These are phyloP conservation scores for Lachnellula arida DNA, from an alignment of 2,329 filamentous ascomycete species.

Conservation along the genomic window DNA sequence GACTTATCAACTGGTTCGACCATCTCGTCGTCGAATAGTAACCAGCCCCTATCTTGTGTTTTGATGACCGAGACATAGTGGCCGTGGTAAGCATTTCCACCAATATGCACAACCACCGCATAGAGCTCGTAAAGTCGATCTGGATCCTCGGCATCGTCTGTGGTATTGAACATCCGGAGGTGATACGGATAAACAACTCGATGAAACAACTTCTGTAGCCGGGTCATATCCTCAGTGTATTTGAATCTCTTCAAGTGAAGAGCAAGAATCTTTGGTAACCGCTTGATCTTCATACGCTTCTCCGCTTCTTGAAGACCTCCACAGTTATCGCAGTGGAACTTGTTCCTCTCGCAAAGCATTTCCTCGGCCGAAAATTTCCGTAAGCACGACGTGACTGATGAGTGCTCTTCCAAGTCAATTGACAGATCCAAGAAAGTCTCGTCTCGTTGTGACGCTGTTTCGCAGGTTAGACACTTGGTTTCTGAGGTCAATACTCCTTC, in stretches of 20 bases:
- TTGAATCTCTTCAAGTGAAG: conserved; percentile 97
- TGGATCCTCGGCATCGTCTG: conserved; percentile 88
- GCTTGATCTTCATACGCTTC: conserved; percentile 99
- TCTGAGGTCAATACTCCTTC: conserved; percentile 93
- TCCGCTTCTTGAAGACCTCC: conserved; percentile 95
- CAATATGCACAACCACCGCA: conserved; percentile 95
- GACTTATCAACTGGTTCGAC: conserved; percentile 96
- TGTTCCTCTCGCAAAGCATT: conserved; percentile 97
- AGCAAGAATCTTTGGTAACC: conserved; percentile 83
- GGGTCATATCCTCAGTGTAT: conserved; percentile 92
- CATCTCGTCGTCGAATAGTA: conserved; percentile 97
- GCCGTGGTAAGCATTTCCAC: conserved; percentile 92
- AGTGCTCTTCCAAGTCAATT: conserved; percentile 91
- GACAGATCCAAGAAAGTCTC: conserved; percentile 95
- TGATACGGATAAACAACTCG: conserved; percentile 96
- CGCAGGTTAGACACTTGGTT: conserved; percentile 92
- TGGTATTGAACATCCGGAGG: conserved; percentile 94
- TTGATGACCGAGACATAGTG: conserved; percentile 99
- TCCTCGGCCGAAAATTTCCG: conserved; percentile 96
- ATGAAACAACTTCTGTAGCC: conserved; percentile 94
- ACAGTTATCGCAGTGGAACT: conserved; percentile 97
- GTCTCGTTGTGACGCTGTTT: conserved; percentile 90
- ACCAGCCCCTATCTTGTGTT: conserved; percentile 90
- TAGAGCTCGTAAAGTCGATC: conserved; percentile 95
- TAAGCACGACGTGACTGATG: conserved; percentile 91